Percentiles rank a stretch among this genome's conserved stretches.
Conservation (phyloP, 768 basidiomycete genomes). For the Calocybe gangraenosa region DNA sequence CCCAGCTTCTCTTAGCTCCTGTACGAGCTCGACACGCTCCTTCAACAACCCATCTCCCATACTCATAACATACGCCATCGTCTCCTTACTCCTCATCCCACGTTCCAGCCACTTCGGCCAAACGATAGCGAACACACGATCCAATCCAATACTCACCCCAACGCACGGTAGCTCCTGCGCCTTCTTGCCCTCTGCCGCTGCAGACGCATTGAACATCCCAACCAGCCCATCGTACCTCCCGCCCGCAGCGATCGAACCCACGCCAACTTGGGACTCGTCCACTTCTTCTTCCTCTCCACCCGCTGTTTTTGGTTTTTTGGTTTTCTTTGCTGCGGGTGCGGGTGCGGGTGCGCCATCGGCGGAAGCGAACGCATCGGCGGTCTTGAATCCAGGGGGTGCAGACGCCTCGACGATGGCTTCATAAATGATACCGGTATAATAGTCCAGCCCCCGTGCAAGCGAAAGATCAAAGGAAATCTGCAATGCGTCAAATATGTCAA, state of each 20-base stretch:
- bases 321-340: conserved; percentile 25
- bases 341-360: conserved; percentile 29
- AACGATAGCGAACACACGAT: conserved; percentile 87
- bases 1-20: conserved; percentile 78
- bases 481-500: conserved; percentile 2
- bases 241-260: conserved; percentile 99
- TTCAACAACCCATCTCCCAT: conserved; percentile 85
- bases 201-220: conserved; percentile 82
- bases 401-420: conserved; percentile 93
- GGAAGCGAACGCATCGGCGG: conserved; percentile 45
- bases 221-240: conserved; percentile 97
- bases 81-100: conserved; percentile 81
- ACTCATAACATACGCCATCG: conserved; percentile 91
- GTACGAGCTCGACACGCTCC: conserved; percentile 78
- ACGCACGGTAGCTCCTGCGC: conserved; percentile 75
- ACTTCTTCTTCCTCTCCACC: conserved; percentile 71
- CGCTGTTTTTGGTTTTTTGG: conserved; percentile 42
- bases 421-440: conserved; percentile 98
- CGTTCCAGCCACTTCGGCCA: conserved; percentile 83
- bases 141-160: conserved; percentile 89
- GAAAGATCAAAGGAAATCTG: conserved; percentile 96
- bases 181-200: conserved; percentile 70
- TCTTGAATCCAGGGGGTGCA: conserved; percentile 79
- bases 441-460: conserved; percentile 95
- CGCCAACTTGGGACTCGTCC: conserved; percentile 91